These are phyloP conservation scores for Boeremia exigua DNA, from an alignment of 2,329 filamentous ascomycete genomes.

Conservation along the genomic window DNA sequence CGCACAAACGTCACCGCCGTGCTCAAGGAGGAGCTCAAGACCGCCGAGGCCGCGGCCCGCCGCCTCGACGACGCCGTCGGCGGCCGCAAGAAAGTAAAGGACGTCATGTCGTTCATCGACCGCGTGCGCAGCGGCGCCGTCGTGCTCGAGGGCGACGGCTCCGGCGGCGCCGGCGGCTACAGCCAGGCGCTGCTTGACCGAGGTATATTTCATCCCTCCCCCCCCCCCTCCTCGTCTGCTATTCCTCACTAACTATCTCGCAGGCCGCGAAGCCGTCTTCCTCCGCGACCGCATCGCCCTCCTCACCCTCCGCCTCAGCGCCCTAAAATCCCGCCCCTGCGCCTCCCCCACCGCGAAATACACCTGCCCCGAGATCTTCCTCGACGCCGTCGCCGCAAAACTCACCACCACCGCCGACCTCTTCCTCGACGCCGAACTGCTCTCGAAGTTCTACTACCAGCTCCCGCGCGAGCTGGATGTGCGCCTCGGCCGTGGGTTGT, in stretches of 20 bases:
- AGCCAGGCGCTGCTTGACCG: constrained; percentile 82
- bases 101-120: constrained; percentile 91
- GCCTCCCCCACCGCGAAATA: constrained; percentile 86
- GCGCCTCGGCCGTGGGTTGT: constrained; percentile 80
- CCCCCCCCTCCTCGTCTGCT: not conserved
- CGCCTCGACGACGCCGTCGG: constrained; percentile 78
- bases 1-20: constrained; percentile 81
- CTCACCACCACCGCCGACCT: constrained; percentile 93
- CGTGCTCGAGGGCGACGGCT: constrained; percentile 80
- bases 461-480: constrained; percentile 92
- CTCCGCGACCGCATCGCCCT: constrained; percentile 89
- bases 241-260: not conserved
- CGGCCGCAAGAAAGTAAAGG: constrained; percentile 81
- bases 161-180: constrained; percentile 90
- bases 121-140: constrained; percentile 86
- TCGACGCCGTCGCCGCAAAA: constrained; percentile 96
- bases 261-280: constrained; percentile 91
- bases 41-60: constrained; percentile 80
- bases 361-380: constrained; percentile 93
- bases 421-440: constrained; percentile 94
- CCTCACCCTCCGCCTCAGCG: constrained; percentile 85
- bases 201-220: constrained; percentile 73
- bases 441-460: constrained; percentile 93
- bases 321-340: constrained; percentile 91
- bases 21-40: constrained; percentile 84